Evolutionary conservation across 805 yeast species (phyloP), one percentile per base, ranked within the genome.

Genomic region (Candida michaelii): DNA sequence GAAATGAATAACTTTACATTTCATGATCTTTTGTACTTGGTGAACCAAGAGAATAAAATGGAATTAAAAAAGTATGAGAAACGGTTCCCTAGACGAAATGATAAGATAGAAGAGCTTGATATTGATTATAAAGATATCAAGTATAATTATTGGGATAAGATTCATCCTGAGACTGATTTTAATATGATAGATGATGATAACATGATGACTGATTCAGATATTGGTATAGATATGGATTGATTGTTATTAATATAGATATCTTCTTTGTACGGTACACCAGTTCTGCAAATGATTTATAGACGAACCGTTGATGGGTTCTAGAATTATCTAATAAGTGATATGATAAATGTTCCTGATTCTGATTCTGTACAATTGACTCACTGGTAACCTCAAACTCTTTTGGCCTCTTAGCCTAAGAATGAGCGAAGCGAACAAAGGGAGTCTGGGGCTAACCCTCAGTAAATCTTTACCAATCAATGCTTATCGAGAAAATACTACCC

Each of bases 111-210:
- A 18, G 40, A 41, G 24, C 23, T 41, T 17, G 36, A 39, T 3
- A 11, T 39, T n/a, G 31, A 27, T 12, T 51, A 43, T 32, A 45
- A 50, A n/a, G 62, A 60, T 31, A 47, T 61, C 17, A 52, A 54
- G 40, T 69, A 69, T 44, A 55, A 53, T 33, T 68, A 68, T 48
- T 68, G 73, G 72, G 71, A 65, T 40, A 58, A 51, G 7, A 42
- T 65, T 10, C 30, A 35, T 4, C 43, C 53, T 6, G 55, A 56
- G 11, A 3, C 16, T 10, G 39, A 36, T 15, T 32, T 41, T 15
- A 15, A 17, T 23, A 41, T 41, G 17, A 55, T 48, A 29, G 46
- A 45, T n/a, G 37, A 30, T 27, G 37, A 30, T 27, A 8, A 21
- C 5, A 21, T 21, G 23, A 21, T 21, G 5, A 21, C 23, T 21